Conservation (phyloP, 163 green algal genomes). For the Scenedesmus sp. region DNA sequence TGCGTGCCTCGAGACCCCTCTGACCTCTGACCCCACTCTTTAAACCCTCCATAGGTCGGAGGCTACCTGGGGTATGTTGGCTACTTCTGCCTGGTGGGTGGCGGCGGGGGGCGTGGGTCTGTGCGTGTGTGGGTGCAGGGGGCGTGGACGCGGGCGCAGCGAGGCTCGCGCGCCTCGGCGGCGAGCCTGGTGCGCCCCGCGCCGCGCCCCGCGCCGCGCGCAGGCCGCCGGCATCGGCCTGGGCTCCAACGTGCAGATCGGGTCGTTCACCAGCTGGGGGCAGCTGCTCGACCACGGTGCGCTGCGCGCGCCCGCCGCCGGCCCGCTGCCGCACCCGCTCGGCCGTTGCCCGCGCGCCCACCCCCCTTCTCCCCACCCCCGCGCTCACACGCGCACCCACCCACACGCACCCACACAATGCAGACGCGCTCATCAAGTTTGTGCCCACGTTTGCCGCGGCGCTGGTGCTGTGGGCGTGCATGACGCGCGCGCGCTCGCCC, state of each 20-base stretch:
- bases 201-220: too few relatives aligned
- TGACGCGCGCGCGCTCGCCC: slow-evolving; percentile 62
- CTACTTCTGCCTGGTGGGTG: slow-evolving; percentile 76
- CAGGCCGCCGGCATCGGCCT: slow-evolving; percentile 63
- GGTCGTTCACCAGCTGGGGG: slow-evolving; percentile 36
- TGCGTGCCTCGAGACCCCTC: too few relatives aligned
- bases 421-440: slow-evolving; percentile 72
- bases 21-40: too few relatives aligned
- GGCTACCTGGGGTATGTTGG: slow-evolving; percentile 83
- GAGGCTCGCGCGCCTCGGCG: too few relatives aligned
- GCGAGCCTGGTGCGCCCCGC: too few relatives aligned
- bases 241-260: slow-evolving; percentile 55
- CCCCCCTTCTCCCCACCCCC: background rate
- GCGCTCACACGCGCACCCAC: too few relatives aligned
- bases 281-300: slow-evolving; percentile 23
- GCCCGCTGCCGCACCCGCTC: background rate
- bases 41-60: too few relatives aligned
- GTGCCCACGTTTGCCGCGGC: slow-evolving; percentile 61
- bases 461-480: slow-evolving; percentile 60
- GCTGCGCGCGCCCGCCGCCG: background rate
- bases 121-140: too few relatives aligned
- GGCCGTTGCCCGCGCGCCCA: too few relatives aligned
- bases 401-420: background rate
- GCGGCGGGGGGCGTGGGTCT: too few relatives aligned
- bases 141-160: too few relatives aligned